Evolutionary conservation across 805 yeast species (phyloP), one percentile per base, ranked within the genome.

Genomic region (Kodamaea kakaduensis): DNA sequence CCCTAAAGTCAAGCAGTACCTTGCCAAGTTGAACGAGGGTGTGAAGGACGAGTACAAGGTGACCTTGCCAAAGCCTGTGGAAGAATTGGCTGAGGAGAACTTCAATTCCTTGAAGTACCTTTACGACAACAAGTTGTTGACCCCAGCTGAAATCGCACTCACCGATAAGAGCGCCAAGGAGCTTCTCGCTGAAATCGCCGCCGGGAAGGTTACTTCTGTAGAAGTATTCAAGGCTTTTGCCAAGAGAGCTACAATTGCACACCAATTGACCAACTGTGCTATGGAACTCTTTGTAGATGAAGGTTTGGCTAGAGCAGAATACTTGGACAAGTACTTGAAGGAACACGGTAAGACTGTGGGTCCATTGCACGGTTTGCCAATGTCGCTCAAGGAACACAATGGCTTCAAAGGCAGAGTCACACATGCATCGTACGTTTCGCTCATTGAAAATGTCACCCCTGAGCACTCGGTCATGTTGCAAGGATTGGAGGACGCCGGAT

Each of bases 321-420:
- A 52, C 34, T 61, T 78, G 41, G 89, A 81, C 49, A 71, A 64
- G 16, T 68, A 71, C 48, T 74, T 45, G 37, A 54, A 51, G 35
- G 61, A 64, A 32, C 64, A 73, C 34, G 78, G 78, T n/a, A 58
- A 70, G 38, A 54, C 69, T 2, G 49, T 73, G 22, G 85, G 85
- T 18, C 80, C 83, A 2, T 64, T 80, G 31, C 85, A 80, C 46
- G 87, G 87, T 2, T 56, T 80, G 19, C 87, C 86, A 2, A 59
- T 79, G 20, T 76, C 83, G 0, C 61, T 79, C 36, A 79, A 79
- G 48, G 87, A 81, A 51, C 86, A 79, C 51, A 70, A 76, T 52
- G 65, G 69, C 38, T 71, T 64, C 48, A 67, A 61, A 36, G 81
- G 73, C 18, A 72, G 64, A 41, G 66, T 72, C 45, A 77, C 82